Evolutionary conservation across 306 rosid species (phyloP), one percentile per base, ranked within the genome.

Genomic region (Malus orientalis): DNA sequence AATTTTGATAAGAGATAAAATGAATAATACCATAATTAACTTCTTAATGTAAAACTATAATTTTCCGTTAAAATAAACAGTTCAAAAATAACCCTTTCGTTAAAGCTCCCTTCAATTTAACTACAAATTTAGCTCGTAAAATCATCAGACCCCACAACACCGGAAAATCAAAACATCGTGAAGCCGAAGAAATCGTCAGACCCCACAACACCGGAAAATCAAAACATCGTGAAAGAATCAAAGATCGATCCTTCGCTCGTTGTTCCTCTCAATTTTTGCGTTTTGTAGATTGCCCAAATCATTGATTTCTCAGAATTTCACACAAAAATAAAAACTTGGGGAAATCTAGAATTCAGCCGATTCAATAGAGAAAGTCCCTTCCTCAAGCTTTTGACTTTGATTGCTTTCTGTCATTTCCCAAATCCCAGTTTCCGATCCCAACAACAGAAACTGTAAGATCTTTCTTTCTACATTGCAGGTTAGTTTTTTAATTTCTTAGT

Each of bases 121-220:
- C 38, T 33, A 36, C 40, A 36, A 36, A 36, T 36, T 36, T 6
- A 36, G 8, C 40, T 0, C 2, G 4, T 11, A 0, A 74, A 74
- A 59, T 3, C 77, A 45, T 62, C 70, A 61, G 25, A 74, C 70
- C 60, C 77, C 22, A 27, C 69, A 44, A 27, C 70, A 61, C 13
- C 22, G 18, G 70, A 66, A 10, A 66, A 4, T 19, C 70, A 66
- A 66, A 19, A 3, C 5, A 16, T 30, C 68, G 6, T 18, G 2
- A 4, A 73, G 77, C 69, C 70, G 78, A 61, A 44, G 70, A 74
- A 74, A 59, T 3, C 77, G 59, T 62, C 70, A 61, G 25, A 74
- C 70, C 60, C 77, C 22, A 27, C 69, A 44, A 27, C 70, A 61
- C 13, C 22, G 18, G 70, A 66, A 10, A 66, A 4, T 19, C 70